Evolutionary conservation across 1,284 basidiomycete species (phyloP), one percentile per base, ranked within the genome.

Genomic region (Lentinus polychrous): DNA sequence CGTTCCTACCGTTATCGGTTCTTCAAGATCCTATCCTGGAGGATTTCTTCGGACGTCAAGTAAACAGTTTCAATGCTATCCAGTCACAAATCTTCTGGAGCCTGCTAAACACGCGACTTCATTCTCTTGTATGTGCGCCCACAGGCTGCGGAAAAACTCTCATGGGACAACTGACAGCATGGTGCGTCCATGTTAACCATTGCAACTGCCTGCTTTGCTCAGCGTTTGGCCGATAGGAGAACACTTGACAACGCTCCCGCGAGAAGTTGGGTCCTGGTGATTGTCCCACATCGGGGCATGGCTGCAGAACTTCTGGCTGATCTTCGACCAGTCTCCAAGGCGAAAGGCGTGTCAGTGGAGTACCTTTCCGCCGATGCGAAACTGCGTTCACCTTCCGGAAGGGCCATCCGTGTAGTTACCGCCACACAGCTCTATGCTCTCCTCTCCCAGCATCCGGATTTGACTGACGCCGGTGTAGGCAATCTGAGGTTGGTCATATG

Each of bases 81-180:
- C 95, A 99, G 63, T 92, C 90, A 1, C 96, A 98, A 59, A 73
- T 79, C 2, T 91, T 91, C 65, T 98, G 96, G 88, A 82, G 83
- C 41, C 58, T 92, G 15, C 71, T 86, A 46, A 82, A 86, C 58
- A 88, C 89, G 1, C 69, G 74, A 40, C 68, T 75, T 38, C 90
- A 94, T 61, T 66, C 83, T 2, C 68, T 99, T n/a, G 58, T 97
- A 14, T 90, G 86, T 51, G 89, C 86, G 0, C 94, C 94, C 1
- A 75, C 81, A 2, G 83, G 84, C 5, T 82, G 82, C 50, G 94
- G 94, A 1, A 97, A 95, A 66, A 83, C 90, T 2, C 75, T 81
- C 4, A 63, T 96, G 49, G 84, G 78, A 2, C 79, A 88, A 51
- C 65, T 85, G 0, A 72, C 52, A 2, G 50, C 83, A 34, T 91